Conservation (phyloP, 805 yeast genomes). For the Kuraishia capsulata region DNA sequence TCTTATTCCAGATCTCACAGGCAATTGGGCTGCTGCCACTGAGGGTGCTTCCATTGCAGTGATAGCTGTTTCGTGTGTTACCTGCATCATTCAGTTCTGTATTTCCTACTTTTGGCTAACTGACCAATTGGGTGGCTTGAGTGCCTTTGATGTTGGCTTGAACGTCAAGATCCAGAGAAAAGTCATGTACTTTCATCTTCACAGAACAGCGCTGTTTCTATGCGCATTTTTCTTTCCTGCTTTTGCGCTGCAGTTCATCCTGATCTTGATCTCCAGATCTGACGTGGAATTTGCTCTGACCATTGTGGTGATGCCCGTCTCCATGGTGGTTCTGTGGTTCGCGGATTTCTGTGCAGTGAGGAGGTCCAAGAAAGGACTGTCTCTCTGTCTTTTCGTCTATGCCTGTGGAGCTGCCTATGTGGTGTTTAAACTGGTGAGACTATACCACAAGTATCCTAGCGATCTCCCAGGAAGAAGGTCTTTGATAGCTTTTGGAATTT, state of each 20-base stretch:
- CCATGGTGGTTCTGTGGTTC: conserved; percentile 24
- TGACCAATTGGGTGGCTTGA: conserved; percentile 24
- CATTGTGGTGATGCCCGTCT: conserved; percentile 25
- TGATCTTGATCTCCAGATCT: conserved; percentile 25
- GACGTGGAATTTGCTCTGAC: conserved; percentile 35
- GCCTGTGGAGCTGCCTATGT: conserved; percentile 29
- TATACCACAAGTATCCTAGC: conserved; percentile 21
- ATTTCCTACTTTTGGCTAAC: conserved; percentile 18
- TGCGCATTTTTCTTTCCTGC: conserved; percentile 32
- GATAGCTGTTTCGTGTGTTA: conserved; percentile 23
- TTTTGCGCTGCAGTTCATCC: conserved; percentile 34
- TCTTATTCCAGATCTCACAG: conserved; percentile 11
- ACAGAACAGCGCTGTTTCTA: conserved; percentile 21
- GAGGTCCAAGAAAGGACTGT: conserved; percentile 17
- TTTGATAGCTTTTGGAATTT: conserved; percentile 28
- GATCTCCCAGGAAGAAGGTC: conserved; percentile 32
- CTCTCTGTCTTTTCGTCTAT: conserved; percentile 15
- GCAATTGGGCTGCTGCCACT: conserved; percentile 22
- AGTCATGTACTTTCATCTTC: conserved; percentile 28
- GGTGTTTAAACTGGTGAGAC: conserved; percentile 27
- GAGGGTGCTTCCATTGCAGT: conserved; percentile 29
- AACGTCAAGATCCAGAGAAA: conserved; percentile 21
- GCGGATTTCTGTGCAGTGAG: conserved; percentile 29
- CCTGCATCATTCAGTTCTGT: conserved; percentile 22
- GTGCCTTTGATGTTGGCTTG: conserved; percentile 29